These are phyloP conservation scores for Echium plantagineum DNA, from an alignment of 257 asterid species.

Conservation along the genomic window DNA sequence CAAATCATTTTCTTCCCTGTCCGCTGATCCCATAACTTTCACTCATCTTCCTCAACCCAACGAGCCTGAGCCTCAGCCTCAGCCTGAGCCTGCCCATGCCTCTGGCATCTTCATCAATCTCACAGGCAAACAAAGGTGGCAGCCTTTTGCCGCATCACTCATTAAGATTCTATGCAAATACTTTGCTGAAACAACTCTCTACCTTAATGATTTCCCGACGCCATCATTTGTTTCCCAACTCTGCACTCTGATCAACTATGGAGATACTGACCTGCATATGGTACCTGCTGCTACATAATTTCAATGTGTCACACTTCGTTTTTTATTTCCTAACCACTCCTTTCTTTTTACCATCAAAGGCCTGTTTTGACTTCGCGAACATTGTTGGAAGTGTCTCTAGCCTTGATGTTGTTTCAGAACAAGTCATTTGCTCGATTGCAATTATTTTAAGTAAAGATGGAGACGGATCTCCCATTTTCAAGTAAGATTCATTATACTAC, in stretches of 20 bases:
- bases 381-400: conserved; percentile 56
- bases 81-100: no score
- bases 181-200: conserved; percentile 77
- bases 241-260: conserved; percentile 65
- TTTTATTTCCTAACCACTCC: conserved; percentile 22
- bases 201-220: conserved; percentile 79
- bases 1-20: conserved; percentile 42
- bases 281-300: conserved; percentile 27
- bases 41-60: conserved; percentile 49
- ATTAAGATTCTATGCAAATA: conserved; percentile 73
- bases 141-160: conserved; percentile 61
- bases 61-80: no score
- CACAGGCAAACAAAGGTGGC: conserved; percentile 61
- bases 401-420: conserved; percentile 59
- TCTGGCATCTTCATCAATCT: conserved; percentile 60
- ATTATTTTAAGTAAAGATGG: conserved; percentile 44
- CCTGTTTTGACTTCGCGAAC: conserved; percentile 80
- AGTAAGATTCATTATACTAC: conserved; percentile 27
- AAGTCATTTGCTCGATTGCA: conserved; percentile 46
- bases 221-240: conserved; percentile 53
- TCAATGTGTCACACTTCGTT: not conserved
- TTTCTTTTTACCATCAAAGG: conserved; percentile 44
- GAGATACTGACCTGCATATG: conserved; percentile 78
- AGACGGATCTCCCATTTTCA: conserved; percentile 46
- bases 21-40: conserved; percentile 31